phyloP scores from a whole-genome alignment of 441 rosid genomes.

The Breynia disticha region DNA sequence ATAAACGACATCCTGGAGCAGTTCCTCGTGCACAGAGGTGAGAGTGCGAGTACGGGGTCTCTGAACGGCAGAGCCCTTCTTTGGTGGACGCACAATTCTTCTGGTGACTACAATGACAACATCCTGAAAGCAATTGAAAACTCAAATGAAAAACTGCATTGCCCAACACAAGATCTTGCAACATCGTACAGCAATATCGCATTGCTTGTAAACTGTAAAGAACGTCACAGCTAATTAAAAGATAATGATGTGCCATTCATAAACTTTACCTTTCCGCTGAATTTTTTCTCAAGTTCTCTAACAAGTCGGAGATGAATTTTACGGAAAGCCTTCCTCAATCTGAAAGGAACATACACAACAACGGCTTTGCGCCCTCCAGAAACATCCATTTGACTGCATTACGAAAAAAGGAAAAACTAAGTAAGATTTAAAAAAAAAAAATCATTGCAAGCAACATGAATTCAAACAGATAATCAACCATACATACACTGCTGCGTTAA shows the following conservation, averaged over 20 bases:
- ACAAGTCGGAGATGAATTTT: constrained; percentile 81
- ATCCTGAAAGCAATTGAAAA: constrained; percentile 26
- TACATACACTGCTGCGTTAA: constrained; percentile 28
- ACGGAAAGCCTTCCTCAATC: constrained; percentile 76
- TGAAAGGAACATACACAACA: constrained; percentile 73
- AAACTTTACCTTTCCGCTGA: constrained; percentile 9
- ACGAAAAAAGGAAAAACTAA: not conserved
- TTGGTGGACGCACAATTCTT: constrained; percentile 75
- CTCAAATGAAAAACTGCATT: not conserved
- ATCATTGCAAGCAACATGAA: not conserved
- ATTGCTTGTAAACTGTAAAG: no score
- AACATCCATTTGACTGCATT: constrained; percentile 60
- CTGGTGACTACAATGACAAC: constrained; percentile 63
- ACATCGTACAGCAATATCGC: no score
- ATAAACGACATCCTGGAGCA: constrained; percentile 66
- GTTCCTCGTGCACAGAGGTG: constrained; percentile 73
- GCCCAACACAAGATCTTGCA: no score
- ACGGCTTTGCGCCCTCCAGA: constrained; percentile 75
- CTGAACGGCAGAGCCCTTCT: constrained; percentile 85
- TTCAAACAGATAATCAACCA: not conserved
- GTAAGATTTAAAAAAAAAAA: not conserved
- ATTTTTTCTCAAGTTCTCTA: constrained; percentile 47
- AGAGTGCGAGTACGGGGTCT: constrained; percentile 79
- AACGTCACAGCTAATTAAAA: not conserved
- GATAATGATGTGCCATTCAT: not conserved